Conservation (phyloP, 805 yeast species). For the Cyberlindnera xylosilytica region DNA sequence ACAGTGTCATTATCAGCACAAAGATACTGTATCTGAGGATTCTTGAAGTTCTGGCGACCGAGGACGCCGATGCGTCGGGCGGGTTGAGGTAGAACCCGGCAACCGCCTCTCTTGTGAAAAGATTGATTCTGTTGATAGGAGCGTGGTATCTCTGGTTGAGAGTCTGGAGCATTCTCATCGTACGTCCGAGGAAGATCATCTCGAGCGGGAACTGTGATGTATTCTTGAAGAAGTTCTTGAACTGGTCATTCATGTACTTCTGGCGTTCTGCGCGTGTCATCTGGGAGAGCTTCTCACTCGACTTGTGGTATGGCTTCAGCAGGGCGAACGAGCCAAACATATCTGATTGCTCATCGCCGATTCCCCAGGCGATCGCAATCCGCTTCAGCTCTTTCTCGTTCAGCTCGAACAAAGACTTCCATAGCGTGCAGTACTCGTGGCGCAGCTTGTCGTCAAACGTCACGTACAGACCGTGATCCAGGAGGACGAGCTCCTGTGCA, state of each 20-base stretch:
- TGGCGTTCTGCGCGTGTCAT: constrained; percentile 41
- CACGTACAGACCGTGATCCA: constrained; percentile 76
- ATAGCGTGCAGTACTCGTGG: constrained; percentile 53
- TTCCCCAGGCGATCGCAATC: constrained; percentile 64
- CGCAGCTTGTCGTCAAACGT: constrained; percentile 48
- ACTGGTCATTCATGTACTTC: constrained; percentile 40
- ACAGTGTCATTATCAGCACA: constrained; percentile 17
- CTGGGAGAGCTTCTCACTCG: constrained; percentile 27
- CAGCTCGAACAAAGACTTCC: constrained; percentile 58
- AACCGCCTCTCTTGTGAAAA: constrained; percentile 56
- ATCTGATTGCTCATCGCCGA: constrained; percentile 53
- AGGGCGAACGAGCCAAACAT: constrained; percentile 55
- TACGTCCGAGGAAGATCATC: constrained; percentile 60
- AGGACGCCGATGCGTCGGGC: constrained; percentile 2
- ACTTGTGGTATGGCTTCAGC: constrained; percentile 42
- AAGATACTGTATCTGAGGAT: constrained; percentile 23
- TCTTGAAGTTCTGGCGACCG: constrained; percentile 8
- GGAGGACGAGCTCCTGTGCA: constrained; percentile 55
- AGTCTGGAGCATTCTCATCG: constrained; percentile 74
- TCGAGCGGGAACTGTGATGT: constrained; percentile 65
- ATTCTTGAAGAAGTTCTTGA: constrained; percentile 57
- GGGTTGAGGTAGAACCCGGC: constrained; percentile 25
- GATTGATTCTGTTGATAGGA: constrained; percentile 69
- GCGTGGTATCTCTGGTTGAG: constrained; percentile 63
- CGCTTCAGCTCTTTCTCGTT: constrained; percentile 44